Conservation (phyloP, 176 grass and related monocot species). For the Cymbopogon citratus region DNA sequence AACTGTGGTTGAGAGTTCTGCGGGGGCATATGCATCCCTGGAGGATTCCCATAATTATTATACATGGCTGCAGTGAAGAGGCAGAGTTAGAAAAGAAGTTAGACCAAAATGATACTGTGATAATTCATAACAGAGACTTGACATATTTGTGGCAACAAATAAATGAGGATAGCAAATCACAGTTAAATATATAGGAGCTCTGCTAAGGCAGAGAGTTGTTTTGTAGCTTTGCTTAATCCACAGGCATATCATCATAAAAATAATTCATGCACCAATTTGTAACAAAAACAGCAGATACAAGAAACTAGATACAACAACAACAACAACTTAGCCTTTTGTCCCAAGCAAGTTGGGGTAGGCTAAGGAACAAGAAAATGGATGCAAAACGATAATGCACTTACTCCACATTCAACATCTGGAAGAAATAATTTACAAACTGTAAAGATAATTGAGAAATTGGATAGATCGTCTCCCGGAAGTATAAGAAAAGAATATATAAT, state of each 20-base stretch:
- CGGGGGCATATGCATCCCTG: slow-evolving; percentile 45
- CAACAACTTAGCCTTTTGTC: too few relatives aligned
- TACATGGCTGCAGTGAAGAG: slow-evolving; percentile 74
- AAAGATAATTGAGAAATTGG: not conserved
- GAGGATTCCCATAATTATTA: slow-evolving; percentile 40
- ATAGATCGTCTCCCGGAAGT: not conserved
- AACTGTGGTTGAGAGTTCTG: slow-evolving; percentile 57
- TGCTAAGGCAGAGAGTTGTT: not conserved
- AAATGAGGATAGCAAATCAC: not conserved
- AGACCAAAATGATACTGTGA: not conserved
- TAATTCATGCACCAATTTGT: not conserved
- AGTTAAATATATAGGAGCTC: not conserved
- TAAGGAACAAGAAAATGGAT: not conserved
- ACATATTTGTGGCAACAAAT: not conserved
- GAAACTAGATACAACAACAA: not conserved
- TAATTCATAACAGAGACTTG: not conserved
- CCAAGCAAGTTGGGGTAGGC: too few relatives aligned
- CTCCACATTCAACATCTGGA: not conserved
- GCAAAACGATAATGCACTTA: not conserved
- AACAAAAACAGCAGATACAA: not conserved
- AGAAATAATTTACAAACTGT: not conserved
- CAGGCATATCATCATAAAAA: not conserved
- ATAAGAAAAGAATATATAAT: not conserved
- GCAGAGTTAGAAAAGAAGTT: not conserved
- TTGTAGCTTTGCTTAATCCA: not conserved